A percentile compares a stretch with the other conserved stretches of the same genome.
phyloP scores from a whole-genome alignment of 768 basidiomycete genomes.

The Coprinopsis strossmayeri region DNA sequence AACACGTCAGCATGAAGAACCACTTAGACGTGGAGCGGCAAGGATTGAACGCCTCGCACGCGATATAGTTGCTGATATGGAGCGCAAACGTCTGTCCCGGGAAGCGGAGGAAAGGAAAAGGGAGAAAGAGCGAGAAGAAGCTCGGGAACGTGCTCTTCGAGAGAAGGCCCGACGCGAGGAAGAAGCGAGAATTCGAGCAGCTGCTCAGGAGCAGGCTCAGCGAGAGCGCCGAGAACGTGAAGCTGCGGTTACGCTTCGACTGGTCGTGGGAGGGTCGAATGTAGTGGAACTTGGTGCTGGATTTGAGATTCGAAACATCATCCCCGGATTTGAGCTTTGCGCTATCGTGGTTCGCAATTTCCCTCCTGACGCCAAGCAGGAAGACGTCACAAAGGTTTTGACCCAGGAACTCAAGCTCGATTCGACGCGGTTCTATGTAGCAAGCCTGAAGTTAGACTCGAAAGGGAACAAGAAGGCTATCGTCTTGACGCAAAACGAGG shows the following conservation, averaged over 20 bases:
- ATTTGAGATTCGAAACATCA: slow-evolving; percentile 11
- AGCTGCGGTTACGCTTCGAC: slow-evolving; percentile 5
- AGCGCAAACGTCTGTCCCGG: neutral
- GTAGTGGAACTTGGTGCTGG: slow-evolving; percentile 12
- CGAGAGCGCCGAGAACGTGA: neutral
- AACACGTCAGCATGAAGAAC: too few relatives aligned
- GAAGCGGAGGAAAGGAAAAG: neutral
- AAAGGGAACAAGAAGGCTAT: slow-evolving; percentile 30
- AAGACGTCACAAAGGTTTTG: slow-evolving; percentile 13
- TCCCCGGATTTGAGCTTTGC: slow-evolving; percentile 10
- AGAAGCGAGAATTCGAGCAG: neutral
- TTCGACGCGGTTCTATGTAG: slow-evolving; percentile 3
- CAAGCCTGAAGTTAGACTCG: slow-evolving; percentile 15
- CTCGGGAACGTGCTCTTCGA: neutral
- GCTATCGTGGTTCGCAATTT: slow-evolving; percentile 12
- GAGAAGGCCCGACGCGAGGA: neutral
- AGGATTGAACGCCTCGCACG: neutral
- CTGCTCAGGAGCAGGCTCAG: neutral
- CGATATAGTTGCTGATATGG: neutral
- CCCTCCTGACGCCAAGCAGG: slow-evolving; percentile 7
- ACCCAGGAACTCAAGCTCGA: slow-evolving; percentile 10
- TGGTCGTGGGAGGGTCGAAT: slow-evolving; percentile 12
- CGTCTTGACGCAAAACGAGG: slow-evolving; percentile 35
- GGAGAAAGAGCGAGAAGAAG: neutral
- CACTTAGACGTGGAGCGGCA: neutral